Evolutionary conservation across 2,329 filamentous ascomycete genomes (phyloP), one percentile per base, ranked within the genome.

Genomic region (Rhytidhysteron rufulum): DNA sequence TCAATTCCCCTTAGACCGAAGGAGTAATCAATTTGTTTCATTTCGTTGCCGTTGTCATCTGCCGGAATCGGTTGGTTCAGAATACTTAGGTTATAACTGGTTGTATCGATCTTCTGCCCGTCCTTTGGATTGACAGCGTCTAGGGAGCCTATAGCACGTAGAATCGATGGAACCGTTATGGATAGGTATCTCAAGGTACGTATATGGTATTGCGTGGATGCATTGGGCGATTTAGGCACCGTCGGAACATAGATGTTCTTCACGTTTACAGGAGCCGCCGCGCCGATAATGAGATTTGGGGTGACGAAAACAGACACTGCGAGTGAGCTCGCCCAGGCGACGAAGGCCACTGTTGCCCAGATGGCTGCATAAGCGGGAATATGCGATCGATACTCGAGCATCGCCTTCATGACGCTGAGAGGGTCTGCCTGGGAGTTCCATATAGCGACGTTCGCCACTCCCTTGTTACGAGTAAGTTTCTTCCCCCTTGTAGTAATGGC

Each of bases 391-490:
- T 36, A 36, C 5, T 25, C 22, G 34, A 33, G 20, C 31, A 33
- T 33, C 5, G 31, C 31, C n/a, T 33, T 33, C 16, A 33, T 17
- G n/a, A 33, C 21, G 18, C 4, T n/a, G 6, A 36, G 34, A 21
- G 34, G 34, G n/a, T 18, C 4, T 4, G 34, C 34, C n/a, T 36
- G 34, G 3, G 6, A 36, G 21, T 36, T 36, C 34, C 34, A 36
- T n/a, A 36, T 36, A 4, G 34, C 34, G 34, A 36, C 34, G 17
- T 36, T 36, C 5, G 34, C 34, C 7, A 36, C 34, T 18, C 34
- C 34, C 34, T 4, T 36, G 34, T 36, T 36, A n/a, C 34, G 34
- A 3, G 34, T 36, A n/a, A 36, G 34, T 4, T 11, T 22, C 5
- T 5, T n/a, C 8, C 34, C 25, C 13, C n/a, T 20, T 16, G 34